Evolutionary conservation across 768 basidiomycete genomes (phyloP).

Genomic region (Lanmaoa rubissima): DNA sequence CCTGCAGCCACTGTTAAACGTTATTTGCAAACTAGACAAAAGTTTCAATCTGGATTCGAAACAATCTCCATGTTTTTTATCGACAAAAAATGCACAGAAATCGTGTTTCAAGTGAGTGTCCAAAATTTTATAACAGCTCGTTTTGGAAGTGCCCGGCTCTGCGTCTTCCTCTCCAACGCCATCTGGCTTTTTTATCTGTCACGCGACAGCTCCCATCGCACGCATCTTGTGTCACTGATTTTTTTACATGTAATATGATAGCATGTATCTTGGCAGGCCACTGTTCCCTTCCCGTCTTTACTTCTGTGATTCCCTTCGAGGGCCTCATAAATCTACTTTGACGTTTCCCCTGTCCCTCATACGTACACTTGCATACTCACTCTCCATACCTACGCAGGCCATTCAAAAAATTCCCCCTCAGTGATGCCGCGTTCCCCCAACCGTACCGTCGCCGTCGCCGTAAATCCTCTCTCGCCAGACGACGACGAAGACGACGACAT

Average conservation of each 20-base stretch:
- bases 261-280: constrained; percentile 12
- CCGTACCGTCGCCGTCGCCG: constrained; percentile 58
- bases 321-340: constrained; percentile 27
- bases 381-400: constrained; percentile 30
- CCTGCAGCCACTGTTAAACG: constrained; percentile 26
- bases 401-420: constrained; percentile 52
- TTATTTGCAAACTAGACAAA: constrained; percentile 15
- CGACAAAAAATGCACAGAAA: constrained; percentile 37
- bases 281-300: constrained; percentile 9
- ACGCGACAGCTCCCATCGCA: constrained; percentile 37
- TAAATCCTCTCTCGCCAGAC: constrained; percentile 37
- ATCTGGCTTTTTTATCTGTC: constrained; percentile 34
- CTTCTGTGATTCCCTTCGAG: constrained; percentile 26
- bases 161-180: constrained; percentile 21
- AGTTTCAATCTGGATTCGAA: constrained; percentile 36
- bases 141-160: constrained; percentile 26
- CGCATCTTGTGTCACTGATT: constrained; percentile 31
- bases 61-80: constrained; percentile 37
- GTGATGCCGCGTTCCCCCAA: constrained; percentile 68
- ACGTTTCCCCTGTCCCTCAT: constrained; percentile 22
- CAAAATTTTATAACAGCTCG: constrained; percentile 17
- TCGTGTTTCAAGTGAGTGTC: constrained; percentile 33
- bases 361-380: constrained; percentile 27
- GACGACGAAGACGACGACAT: constrained; percentile 85
- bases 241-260: constrained; percentile 39